Evolutionary conservation across 1,284 basidiomycete species (phyloP).

Genomic region (Marasmius sp.): DNA sequence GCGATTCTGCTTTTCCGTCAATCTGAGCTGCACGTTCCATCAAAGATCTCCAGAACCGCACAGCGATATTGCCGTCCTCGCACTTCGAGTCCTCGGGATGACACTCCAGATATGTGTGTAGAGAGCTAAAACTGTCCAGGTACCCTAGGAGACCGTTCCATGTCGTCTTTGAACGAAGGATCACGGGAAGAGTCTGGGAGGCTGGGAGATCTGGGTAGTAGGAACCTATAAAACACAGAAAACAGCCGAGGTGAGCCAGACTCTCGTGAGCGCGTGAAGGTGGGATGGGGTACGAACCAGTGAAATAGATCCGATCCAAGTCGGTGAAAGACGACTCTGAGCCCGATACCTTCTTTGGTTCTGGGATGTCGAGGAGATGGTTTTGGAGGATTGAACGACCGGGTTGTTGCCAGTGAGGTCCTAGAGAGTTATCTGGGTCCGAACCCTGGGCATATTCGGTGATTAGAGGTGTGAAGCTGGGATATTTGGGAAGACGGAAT

Average conservation of each 20-base stretch:
- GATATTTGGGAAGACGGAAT: conserved; percentile 65
- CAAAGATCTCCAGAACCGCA: conserved; percentile 58
- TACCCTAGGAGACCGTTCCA: conserved; percentile 70
- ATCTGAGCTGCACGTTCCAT: conserved; percentile 40
- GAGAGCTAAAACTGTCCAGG: conserved; percentile 70
- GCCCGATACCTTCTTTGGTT: conserved; percentile 38
- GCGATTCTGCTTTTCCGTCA: conserved; percentile 28
- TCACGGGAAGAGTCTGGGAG: conserved; percentile 45
- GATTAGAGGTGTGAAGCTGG: conserved; percentile 59
- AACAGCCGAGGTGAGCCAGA: neutral
- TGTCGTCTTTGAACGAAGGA: conserved; percentile 61
- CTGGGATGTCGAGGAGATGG: conserved; percentile 68
- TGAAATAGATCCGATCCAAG: conserved; percentile 55
- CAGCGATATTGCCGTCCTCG: conserved; percentile 62
- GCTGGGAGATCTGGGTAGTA: conserved; percentile 41
- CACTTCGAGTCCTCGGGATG: conserved; percentile 54
- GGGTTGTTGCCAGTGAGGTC: conserved; percentile 79
- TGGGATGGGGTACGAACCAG: conserved; percentile 34
- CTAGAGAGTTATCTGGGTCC: conserved; percentile 56
- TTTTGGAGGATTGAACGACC: conserved; percentile 76
- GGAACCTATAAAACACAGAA: conserved; percentile 11
- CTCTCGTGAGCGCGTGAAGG: neutral
- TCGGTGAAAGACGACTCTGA: conserved; percentile 27
- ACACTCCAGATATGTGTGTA: conserved; percentile 68
- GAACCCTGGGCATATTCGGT: conserved; percentile 58